Base-by-base conservation (phyloP, 1,139 yeast species). In the Kazachstania sp. region DNA sequence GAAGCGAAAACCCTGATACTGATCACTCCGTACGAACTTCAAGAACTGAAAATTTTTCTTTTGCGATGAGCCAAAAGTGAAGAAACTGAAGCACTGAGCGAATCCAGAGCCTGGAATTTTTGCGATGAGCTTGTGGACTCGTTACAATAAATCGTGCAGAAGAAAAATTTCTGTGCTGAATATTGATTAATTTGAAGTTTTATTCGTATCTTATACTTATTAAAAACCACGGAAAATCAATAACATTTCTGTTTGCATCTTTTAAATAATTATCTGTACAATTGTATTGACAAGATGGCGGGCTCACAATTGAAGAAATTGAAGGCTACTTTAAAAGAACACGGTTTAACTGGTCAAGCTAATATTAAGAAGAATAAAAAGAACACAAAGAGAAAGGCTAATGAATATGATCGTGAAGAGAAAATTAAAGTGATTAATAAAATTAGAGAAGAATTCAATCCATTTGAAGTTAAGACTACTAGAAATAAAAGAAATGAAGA, bases 261-360 rank as follows among this genome's bases (percentile, higher is more conserved):
- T 32, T 9, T 9, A 32, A 15, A 18, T 13, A 15, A 13, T 4
- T 18, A 16, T 29, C 9, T 11, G 13, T 19, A 19, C 13, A 4
- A 19, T 7, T 36, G 9, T 15, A 32, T 32, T 15, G 12, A 20
- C 15, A 39, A 3, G 4, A 86, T 86, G 95, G 96, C 88, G 26
- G 95, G 95, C 18, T 86, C 96, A 18, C 97, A 88, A 70, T 72
- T 88, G 54, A 88, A 87, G 64, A 81, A 80, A 70, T 74, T 88
- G 49, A 86, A 83, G 59, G 90, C 81, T 45, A 81, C 88, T 4
- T 71, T 88, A 49, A 83, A 83, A 63, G 76, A 79, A 48, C 79
- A 83, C 50, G 96, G 96, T 1, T 73, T 88, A 41, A 83, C 86
- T 19, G 95, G 95, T 0, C 94, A 83, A 61, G 78, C 90, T 29